Conservation (phyloP, 1,284 basidiomycete genomes). For the Singerocomus inundabilis region DNA sequence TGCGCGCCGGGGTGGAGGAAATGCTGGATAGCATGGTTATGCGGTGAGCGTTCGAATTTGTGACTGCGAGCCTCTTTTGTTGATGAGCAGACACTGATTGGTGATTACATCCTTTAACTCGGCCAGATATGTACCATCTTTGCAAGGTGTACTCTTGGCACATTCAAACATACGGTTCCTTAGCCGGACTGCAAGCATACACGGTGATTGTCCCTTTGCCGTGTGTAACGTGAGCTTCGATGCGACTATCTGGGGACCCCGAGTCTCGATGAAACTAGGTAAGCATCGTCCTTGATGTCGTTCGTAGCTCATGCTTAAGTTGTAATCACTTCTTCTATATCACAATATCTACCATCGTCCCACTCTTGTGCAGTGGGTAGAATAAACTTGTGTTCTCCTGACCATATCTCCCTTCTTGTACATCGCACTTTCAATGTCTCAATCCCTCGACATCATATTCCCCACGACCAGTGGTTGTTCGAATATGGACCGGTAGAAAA, state of each 20-base stretch:
- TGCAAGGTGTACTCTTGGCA: conserved; percentile 85
- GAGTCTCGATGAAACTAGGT: conserved; percentile 84
- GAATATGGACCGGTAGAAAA: conserved; percentile 80
- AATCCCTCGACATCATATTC: conserved; percentile 92
- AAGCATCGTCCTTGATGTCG: conserved; percentile 30
- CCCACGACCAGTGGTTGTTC: conserved; percentile 78
- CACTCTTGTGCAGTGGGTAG: conserved; percentile 62
- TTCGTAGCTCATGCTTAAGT: not conserved
- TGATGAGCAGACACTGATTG: conserved; percentile 5
- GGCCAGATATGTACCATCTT: conserved; percentile 81
- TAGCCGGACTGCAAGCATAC: conserved; percentile 67
- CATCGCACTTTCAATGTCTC: conserved; percentile 97
- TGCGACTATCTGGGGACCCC: conserved; percentile 88
- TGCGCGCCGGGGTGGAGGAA: conserved; percentile 75
- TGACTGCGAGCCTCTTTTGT: conserved; percentile 1
- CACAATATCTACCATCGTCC: not conserved
- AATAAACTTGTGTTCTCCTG: conserved; percentile 89
- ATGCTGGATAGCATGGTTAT: conserved; percentile 92
- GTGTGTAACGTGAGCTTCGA: conserved; percentile 78
- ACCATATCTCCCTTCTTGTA: conserved; percentile 90
- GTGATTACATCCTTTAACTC: not conserved
- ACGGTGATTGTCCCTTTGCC: conserved; percentile 85
- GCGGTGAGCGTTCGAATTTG: conserved; percentile 59
- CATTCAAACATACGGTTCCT: conserved; percentile 79
- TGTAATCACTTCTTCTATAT: not conserved